Conservation (phyloP, 1,284 basidiomycete genomes). For the Malassezia yamatoensis region DNA sequence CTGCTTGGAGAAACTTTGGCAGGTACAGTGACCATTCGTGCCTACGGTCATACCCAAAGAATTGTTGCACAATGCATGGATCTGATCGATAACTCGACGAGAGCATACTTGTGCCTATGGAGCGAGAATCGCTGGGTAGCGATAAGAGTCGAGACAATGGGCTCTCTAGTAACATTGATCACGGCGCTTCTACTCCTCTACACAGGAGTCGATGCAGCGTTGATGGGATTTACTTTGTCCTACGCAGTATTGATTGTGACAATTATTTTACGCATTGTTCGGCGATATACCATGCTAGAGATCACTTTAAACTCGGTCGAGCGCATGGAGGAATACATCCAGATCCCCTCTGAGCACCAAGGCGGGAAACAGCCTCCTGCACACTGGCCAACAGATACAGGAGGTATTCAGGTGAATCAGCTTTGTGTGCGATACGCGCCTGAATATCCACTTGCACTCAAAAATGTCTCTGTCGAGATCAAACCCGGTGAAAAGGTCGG, state of each 20-base stretch:
- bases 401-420: constrained; percentile 38
- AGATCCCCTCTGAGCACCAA: constrained; percentile 32
- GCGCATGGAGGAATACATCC: constrained; percentile 45
- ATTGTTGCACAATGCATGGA: constrained; percentile 50
- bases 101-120: constrained; percentile 50
- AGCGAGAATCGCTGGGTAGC: constrained; percentile 53
- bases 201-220: constrained; percentile 40
- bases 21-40: constrained; percentile 69
- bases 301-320: constrained; percentile 49
- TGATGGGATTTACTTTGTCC: constrained; percentile 38
- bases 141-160: constrained; percentile 39
- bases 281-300: constrained; percentile 43
- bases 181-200: constrained; percentile 53
- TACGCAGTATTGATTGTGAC: constrained; percentile 55
- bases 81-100: constrained; percentile 51
- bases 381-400: constrained; percentile 45
- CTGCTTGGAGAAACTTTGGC: constrained; percentile 56
- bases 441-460: constrained; percentile 42
- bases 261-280: constrained; percentile 51
- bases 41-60: constrained; percentile 69
- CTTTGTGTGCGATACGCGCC: constrained; percentile 47
- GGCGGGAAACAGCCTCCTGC: constrained; percentile 38
- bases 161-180: constrained; percentile 35
- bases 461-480: constrained; percentile 39
- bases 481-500: constrained; percentile 45